Evolutionary conservation across 2,329 filamentous ascomycete genomes (phyloP).

Genomic region (Talaromyces islandicus): DNA sequence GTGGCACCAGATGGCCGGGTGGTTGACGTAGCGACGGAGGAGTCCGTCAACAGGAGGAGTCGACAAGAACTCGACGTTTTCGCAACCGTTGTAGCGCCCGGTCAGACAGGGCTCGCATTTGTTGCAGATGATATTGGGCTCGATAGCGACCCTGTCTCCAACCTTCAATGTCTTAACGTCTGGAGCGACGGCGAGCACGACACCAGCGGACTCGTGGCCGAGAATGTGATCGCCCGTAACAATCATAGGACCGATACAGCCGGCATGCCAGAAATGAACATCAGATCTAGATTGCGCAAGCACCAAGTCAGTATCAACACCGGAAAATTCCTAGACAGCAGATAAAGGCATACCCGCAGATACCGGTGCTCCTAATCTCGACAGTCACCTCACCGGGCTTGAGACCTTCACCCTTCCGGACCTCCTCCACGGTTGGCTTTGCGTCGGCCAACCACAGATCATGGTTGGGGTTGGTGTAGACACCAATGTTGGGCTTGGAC

Average conservation of each 20-base stretch:
- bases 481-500: conserved; percentile 83
- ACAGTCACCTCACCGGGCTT: conserved; percentile 80
- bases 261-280: conserved; percentile 95
- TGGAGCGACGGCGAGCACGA: conserved; percentile 64
- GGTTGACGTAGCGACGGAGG: conserved; percentile 87
- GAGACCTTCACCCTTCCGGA: conserved; percentile 61
- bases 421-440: conserved; percentile 67
- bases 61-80: conserved; percentile 76
- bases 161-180: conserved; percentile 71
- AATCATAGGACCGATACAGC: conserved; percentile 93
- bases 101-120: conserved; percentile 86
- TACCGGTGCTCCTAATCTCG: conserved; percentile 88
- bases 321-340: neutral
- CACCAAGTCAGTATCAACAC: neutral
- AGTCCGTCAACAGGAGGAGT: conserved; percentile 86
- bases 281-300: conserved; percentile 59
- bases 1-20: conserved; percentile 91
- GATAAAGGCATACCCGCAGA: conserved; percentile 67
- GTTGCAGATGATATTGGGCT: conserved; percentile 90
- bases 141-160: conserved; percentile 87
- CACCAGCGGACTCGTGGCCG: conserved; percentile 83
- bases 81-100: conserved; percentile 92
- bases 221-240: conserved; percentile 84
- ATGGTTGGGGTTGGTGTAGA: conserved; percentile 90
- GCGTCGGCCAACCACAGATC: conserved; percentile 84